Conservation (phyloP, 2,329 filamentous ascomycete species). For the Teratosphaeriaceae sp. region DNA sequence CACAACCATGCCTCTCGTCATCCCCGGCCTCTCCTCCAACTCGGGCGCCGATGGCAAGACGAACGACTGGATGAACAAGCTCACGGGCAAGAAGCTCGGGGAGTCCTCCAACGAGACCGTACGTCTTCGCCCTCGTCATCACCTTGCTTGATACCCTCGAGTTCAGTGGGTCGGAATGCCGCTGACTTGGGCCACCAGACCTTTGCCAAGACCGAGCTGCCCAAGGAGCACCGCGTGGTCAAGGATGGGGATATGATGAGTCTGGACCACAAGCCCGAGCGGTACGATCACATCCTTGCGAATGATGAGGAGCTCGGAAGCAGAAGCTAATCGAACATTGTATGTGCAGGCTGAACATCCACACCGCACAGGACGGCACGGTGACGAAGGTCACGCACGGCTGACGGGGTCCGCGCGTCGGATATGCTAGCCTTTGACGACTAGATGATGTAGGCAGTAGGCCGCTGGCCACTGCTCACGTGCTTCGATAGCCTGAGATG, state of each 20-base stretch:
- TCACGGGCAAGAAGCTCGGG: constrained; percentile 47
- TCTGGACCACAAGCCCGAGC: constrained; percentile 42
- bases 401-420: constrained; percentile 25
- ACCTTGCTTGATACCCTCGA: neutral
- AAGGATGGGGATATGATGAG: constrained; percentile 41
- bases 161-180: neutral
- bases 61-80: constrained; percentile 41
- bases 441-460: too few species aligned
- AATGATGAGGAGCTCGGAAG: neutral
- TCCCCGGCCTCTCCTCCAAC: constrained; percentile 41
- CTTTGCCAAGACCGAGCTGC: constrained; percentile 45
- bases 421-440: too few species aligned
- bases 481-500: too few species aligned
- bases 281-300: constrained; percentile 22
- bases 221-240: constrained; percentile 41
- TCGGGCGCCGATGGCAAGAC: constrained; percentile 31
- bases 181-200: constrained; percentile 29
- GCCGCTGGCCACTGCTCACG: too few species aligned
- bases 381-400: constrained; percentile 44
- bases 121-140: constrained; percentile 8
- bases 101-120: constrained; percentile 41
- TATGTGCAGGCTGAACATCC: constrained; percentile 36
- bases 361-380: constrained; percentile 43
- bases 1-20: constrained; percentile 43
- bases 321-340: neutral